Conservation (phyloP, 192 early-diverging fungal genomes). For the Phlyctochytrium bullatum region DNA sequence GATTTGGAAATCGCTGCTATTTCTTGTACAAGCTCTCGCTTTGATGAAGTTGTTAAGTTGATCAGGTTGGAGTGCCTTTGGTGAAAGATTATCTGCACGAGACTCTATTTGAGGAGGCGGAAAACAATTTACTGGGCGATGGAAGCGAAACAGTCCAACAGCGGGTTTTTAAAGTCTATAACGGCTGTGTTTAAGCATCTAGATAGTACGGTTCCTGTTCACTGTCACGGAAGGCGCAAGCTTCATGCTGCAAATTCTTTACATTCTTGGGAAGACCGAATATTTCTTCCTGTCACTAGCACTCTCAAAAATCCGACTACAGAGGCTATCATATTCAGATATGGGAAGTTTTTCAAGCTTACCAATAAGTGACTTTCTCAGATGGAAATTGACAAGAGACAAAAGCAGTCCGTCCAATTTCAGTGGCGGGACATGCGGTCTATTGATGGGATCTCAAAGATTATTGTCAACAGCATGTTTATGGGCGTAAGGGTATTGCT, state of each 20-base stretch:
- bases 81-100: background rate
- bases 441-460: background rate
- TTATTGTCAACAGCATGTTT: background rate
- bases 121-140: background rate
- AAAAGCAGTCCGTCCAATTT: no score
- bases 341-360: constrained; percentile 53
- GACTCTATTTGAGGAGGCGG: background rate
- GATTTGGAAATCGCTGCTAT: constrained; percentile 60
- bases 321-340: constrained; percentile 76
- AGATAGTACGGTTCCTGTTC: background rate
- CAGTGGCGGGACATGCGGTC: background rate
- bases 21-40: constrained; percentile 65
- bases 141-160: no score
- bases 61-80: background rate
- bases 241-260: constrained; percentile 69
- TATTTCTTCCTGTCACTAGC: constrained; percentile 84
- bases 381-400: background rate
- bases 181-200: background rate
- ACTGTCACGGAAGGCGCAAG: constrained; percentile 46
- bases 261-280: constrained; percentile 79
- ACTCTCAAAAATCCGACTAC: constrained; percentile 72
- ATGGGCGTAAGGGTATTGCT: constrained; percentile 64
- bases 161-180: background rate
- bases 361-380: background rate
- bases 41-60: constrained; percentile 48